Percentiles rank a stretch among this genome's conserved stretches.
Conservation (phyloP, 352 stramenopile species). For the Phytophthora litchii region DNA sequence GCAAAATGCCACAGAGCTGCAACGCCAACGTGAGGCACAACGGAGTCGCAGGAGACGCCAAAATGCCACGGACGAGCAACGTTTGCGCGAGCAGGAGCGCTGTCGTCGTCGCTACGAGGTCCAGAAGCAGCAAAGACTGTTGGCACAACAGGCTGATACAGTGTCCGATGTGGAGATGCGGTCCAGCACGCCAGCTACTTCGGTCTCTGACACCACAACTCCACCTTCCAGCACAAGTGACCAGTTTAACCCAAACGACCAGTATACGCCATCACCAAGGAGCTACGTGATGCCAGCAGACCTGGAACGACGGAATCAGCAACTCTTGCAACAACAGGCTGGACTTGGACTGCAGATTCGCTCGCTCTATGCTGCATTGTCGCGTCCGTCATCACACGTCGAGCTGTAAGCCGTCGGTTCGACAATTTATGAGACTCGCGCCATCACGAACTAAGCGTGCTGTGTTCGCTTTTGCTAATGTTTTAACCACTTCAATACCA, state of each 20-base stretch:
- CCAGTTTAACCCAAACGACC: constrained; percentile 4
- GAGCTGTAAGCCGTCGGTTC: not conserved
- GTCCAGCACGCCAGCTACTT: constrained; percentile 1
- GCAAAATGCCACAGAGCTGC: constrained; percentile 67
- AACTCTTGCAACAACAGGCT: constrained; percentile 33
- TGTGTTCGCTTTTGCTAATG: too few species aligned
- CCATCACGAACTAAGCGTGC: too few species aligned
- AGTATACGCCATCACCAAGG: constrained; percentile 11
- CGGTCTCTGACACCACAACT: constrained; percentile 5
- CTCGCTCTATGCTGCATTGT: constrained; percentile 43
- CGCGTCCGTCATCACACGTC: constrained; percentile 1
- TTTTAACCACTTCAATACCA: too few species aligned
- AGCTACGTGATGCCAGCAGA: constrained; percentile 20
- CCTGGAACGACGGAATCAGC: constrained; percentile 27
- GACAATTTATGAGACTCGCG: not conserved
- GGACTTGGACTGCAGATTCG: constrained; percentile 26
- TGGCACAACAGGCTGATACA: constrained; percentile 12
- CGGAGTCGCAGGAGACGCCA: constrained; percentile 58
- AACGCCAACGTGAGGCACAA: constrained; percentile 65
- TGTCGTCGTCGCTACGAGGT: constrained; percentile 69
- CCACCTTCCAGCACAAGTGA: constrained; percentile 3
- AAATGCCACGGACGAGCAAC: constrained; percentile 69
- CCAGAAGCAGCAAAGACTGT: constrained; percentile 51
- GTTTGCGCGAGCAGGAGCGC: constrained; percentile 63
- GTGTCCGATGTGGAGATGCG: constrained; percentile 8